phyloP scores from a whole-genome alignment of 106 monocot genomes.

The Allium cepa region DNA sequence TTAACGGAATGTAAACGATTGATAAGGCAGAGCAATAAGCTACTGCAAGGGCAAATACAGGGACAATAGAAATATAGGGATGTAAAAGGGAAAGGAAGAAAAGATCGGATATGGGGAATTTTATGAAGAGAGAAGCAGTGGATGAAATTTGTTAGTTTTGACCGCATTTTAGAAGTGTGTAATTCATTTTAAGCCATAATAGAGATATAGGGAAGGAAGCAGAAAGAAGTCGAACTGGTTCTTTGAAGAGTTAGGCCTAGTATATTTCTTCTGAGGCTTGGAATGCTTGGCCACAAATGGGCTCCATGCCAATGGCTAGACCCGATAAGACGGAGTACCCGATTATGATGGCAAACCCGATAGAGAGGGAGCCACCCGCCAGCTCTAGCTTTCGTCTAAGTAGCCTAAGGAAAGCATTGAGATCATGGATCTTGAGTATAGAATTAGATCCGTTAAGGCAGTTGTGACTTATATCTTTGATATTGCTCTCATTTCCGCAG shows the following conservation, averaged over 20 bases:
- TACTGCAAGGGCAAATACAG: constrained; percentile 60
- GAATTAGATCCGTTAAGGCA: constrained; percentile 64
- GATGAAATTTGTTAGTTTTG: constrained; percentile 58
- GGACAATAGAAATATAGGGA: constrained; percentile 59
- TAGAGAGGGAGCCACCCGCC: constrained; percentile 74
- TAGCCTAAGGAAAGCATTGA: constrained; percentile 89
- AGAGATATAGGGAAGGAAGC: constrained; percentile 65
- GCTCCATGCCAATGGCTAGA: constrained; percentile 94
- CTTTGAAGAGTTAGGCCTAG: constrained; percentile 74
- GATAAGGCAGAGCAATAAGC: constrained; percentile 64
- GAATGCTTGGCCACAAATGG: constrained; percentile 94
- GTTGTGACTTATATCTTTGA: constrained; percentile 62
- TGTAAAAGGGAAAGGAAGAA: constrained; percentile 72
- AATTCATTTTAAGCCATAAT: constrained; percentile 69
- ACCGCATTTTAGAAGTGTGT: constrained; percentile 37
- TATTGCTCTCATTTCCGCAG: constrained; percentile 62
- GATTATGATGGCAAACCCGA: constrained; percentile 94
- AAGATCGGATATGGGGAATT: constrained; percentile 66
- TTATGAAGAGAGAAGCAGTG: constrained; percentile 41
- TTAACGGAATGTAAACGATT: constrained; percentile 58
- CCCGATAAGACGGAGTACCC: constrained; percentile 93
- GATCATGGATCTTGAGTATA: constrained; percentile 80
- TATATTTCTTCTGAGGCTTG: constrained; percentile 62
- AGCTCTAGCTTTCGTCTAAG: constrained; percentile 68
- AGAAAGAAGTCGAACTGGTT: constrained; percentile 66